These are phyloP conservation scores for Sutorius australiensis DNA, from an alignment of 768 basidiomycete genomes.

Conservation along the genomic window DNA sequence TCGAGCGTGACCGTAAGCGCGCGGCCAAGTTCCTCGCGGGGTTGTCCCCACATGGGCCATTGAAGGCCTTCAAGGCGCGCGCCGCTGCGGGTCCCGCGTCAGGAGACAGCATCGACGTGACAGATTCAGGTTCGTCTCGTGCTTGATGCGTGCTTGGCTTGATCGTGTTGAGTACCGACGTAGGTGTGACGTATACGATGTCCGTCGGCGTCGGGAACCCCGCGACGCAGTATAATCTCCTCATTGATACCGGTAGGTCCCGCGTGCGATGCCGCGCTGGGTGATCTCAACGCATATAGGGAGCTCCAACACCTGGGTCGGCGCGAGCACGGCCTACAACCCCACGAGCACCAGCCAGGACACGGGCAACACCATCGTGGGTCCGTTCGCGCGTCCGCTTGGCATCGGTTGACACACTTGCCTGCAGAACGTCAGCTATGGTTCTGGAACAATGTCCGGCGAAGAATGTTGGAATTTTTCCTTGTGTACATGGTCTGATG, in stretches of 20 bases:
- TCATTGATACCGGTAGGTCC: slow-evolving; percentile 53
- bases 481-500: not conserved
- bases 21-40: slow-evolving; percentile 55
- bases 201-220: slow-evolving; percentile 51
- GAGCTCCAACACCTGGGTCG: slow-evolving; percentile 56
- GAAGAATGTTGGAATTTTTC: slow-evolving; percentile 40
- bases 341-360: slow-evolving; percentile 43
- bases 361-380: slow-evolving; percentile 37
- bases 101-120: slow-evolving; percentile 46
- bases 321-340: slow-evolving; percentile 45
- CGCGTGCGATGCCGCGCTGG: not conserved
- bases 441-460: slow-evolving; percentile 51
- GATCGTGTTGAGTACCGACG: not conserved
- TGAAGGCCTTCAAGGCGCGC: slow-evolving; percentile 24
- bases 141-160: not conserved
- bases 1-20: slow-evolving; percentile 51
- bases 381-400: slow-evolving; percentile 8
- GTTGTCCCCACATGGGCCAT: slow-evolving; percentile 52
- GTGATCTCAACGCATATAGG: slow-evolving; percentile 19
- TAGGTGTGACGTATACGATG: slow-evolving; percentile 51
- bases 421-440: slow-evolving; percentile 47
- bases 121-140: slow-evolving; percentile 42
- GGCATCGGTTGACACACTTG: not conserved
- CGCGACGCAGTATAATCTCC: slow-evolving; percentile 45
- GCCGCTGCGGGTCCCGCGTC: slow-evolving; percentile 3